Percentiles rank a stretch among this genome's conserved stretches.
Evolutionary conservation across 108 stramenopile species (phyloP).

Genomic region (Aurantiochytrium sp.): DNA sequence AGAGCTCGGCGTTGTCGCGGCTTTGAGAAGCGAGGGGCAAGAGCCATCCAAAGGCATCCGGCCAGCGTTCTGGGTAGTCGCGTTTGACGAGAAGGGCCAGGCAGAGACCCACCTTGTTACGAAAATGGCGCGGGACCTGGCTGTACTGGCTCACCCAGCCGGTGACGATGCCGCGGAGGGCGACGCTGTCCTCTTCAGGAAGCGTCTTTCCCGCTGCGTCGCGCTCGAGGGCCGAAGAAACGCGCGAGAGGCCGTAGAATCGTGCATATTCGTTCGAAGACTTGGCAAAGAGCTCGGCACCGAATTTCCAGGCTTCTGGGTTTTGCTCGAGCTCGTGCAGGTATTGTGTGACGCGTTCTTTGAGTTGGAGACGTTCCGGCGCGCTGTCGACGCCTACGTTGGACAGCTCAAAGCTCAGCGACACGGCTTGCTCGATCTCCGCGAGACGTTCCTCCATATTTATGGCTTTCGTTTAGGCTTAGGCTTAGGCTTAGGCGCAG

Average conservation of each 20-base stretch:
- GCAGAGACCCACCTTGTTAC: neutral
- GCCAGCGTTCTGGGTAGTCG: neutral
- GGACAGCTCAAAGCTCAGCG: slow-evolving; percentile 8
- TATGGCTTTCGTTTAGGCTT: neutral
- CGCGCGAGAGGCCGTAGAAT: neutral
- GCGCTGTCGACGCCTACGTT: neutral
- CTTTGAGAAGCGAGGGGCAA: neutral
- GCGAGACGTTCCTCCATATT: neutral
- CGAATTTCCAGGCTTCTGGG: neutral
- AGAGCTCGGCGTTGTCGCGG: neutral
- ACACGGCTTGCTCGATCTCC: neutral
- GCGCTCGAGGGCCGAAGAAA: neutral
- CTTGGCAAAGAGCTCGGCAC: neutral
- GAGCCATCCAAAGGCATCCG: neutral
- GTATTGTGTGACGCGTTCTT: neutral
- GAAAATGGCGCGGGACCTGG: neutral
- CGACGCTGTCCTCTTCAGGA: neutral
- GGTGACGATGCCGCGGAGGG: neutral
- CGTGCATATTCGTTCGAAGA: neutral
- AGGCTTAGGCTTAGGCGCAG: neutral
- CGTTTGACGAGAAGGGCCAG: neutral
- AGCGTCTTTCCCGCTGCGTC: neutral
- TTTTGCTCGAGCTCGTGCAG: neutral
- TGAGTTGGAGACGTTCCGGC: neutral
- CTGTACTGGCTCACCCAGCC: neutral